Base-by-base conservation (phyloP, 768 basidiomycete species). In the Naganishia friedmannii region DNA sequence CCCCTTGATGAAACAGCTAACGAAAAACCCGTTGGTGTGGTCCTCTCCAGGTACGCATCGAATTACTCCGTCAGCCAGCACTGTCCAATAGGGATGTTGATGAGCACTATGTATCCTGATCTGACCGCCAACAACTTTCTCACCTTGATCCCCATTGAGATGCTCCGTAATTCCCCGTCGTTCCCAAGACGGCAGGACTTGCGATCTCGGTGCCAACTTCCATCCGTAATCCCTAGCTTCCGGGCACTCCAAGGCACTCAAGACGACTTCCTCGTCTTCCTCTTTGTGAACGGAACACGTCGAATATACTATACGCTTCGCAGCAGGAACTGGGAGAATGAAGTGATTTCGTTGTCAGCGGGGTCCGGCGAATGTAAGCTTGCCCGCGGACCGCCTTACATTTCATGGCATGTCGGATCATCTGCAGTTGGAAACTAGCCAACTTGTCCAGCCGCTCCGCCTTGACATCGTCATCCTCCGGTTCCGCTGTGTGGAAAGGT, bases 331-430 rank as follows among this genome's bases (percentile, higher is more conserved):
- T 95, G 73, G 23, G 53, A 45, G 39, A 17, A 46, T 8, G 26
- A 53, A 53, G 65, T 12, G 42, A 31, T 6, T 57, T 37, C 23
- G 5, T 31, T 2, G 45, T 60, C 53, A 66, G 26, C 37, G 56
- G 15, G 48, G 34, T n/a, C 5, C n/a, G 15, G 19, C 8, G 1
- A 29, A 26, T 34, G 60, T 12, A 17, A 9, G 2, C 12, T 4
- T 17, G 34, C 5, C 12, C 42, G 28, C 32, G 21, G 29, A 39
- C 6, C 34, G 23, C 77, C 86, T 76, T 78, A 93, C 93, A 98
- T 82, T 88, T 89, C 89, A 99, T 93, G 21, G 96, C 95, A 77
- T 98, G 96, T 77, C 86, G 87, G 75, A 98, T 87, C 87, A 97
- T 92, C 81, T 86, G 85, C 39, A 93, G 84, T 76, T 99, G 96